phyloP scores from a whole-genome alignment of 139 green algal genomes.

The Tetradesmus lagerheimii region DNA sequence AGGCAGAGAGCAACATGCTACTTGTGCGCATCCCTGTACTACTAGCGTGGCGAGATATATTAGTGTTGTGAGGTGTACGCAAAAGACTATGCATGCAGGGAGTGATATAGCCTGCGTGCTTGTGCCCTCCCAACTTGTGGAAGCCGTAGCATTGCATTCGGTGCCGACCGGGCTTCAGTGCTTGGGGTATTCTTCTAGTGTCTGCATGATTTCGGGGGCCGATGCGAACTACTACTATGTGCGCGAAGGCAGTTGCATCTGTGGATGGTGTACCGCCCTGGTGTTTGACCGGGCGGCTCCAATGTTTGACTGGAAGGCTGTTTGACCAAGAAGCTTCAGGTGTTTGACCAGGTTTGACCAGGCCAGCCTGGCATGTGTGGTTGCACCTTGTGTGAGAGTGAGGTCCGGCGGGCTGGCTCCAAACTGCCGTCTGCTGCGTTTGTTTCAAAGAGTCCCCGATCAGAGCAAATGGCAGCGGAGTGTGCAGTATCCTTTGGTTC shows the following conservation, averaged over 20 bases:
- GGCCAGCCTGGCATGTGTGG: background rate
- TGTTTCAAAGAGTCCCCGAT: background rate
- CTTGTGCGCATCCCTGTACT: too few relatives aligned
- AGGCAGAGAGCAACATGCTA: background rate
- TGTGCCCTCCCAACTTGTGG: background rate
- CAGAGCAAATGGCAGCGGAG: background rate
- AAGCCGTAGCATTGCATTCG: background rate
- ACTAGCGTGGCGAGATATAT: too few relatives aligned
- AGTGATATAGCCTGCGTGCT: background rate
- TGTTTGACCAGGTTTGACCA: background rate
- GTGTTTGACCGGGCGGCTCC: background rate
- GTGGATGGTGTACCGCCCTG: background rate
- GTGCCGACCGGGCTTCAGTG: background rate
- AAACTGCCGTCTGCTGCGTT: background rate
- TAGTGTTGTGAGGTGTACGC: too few relatives aligned
- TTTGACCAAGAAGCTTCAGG: background rate
- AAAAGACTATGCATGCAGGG: background rate
- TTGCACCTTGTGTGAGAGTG: background rate
- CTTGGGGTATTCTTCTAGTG: background rate
- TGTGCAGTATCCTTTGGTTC: background rate
- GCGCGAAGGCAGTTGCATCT: background rate
- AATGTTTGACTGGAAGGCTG: background rate
- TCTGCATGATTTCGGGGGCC: background rate
- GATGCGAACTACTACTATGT: background rate
- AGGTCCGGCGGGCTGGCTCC: background rate